phyloP scores from a whole-genome alignment of 202 grass and related monocot genomes.

The Eragrostis tef region DNA sequence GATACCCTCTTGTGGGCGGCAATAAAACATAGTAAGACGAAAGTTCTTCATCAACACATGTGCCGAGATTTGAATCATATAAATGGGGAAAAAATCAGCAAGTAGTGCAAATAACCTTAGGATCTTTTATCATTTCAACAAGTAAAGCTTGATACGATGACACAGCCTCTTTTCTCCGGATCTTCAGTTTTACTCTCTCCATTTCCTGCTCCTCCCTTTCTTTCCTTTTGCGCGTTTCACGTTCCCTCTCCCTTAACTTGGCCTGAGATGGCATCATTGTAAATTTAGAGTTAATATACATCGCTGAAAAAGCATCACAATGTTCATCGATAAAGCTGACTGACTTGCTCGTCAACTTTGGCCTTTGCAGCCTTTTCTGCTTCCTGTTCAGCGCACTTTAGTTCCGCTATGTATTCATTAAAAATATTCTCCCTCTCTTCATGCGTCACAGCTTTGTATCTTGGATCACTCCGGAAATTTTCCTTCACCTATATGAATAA shows the following conservation, averaged over 20 bases:
- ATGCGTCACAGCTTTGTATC: slow-evolving; percentile 82
- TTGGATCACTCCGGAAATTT: slow-evolving; percentile 73
- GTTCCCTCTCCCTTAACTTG: slow-evolving; percentile 94
- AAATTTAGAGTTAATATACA: slow-evolving; percentile 41
- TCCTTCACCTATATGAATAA: slow-evolving; percentile 79
- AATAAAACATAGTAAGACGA: not conserved
- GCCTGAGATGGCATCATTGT: slow-evolving; percentile 52
- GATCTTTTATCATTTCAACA: slow-evolving; percentile 94
- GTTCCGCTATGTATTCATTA: slow-evolving; percentile 77
- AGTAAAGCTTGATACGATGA: slow-evolving; percentile 92
- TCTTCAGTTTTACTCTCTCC: slow-evolving; percentile 98
- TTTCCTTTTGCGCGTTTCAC: slow-evolving; percentile 92
- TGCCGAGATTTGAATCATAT: slow-evolving; percentile 18
- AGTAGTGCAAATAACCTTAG: slow-evolving; percentile 65
- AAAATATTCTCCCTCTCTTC: slow-evolving; percentile 91
- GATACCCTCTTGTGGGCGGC: not conserved
- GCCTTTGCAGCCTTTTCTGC: slow-evolving; percentile 81
- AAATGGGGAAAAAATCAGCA: slow-evolving; percentile 19
- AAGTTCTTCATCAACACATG: not conserved
- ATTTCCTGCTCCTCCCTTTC: slow-evolving; percentile 98
- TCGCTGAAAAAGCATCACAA: slow-evolving; percentile 17
- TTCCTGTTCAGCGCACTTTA: slow-evolving; percentile 75
- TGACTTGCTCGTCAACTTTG: slow-evolving; percentile 86
- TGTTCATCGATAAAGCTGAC: slow-evolving; percentile 40
- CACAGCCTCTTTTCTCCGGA: slow-evolving; percentile 81